Evolutionary conservation across 2,329 filamentous ascomycete genomes (phyloP), one percentile per base, ranked within the genome.

Genomic region (Seiridium cupressi): DNA sequence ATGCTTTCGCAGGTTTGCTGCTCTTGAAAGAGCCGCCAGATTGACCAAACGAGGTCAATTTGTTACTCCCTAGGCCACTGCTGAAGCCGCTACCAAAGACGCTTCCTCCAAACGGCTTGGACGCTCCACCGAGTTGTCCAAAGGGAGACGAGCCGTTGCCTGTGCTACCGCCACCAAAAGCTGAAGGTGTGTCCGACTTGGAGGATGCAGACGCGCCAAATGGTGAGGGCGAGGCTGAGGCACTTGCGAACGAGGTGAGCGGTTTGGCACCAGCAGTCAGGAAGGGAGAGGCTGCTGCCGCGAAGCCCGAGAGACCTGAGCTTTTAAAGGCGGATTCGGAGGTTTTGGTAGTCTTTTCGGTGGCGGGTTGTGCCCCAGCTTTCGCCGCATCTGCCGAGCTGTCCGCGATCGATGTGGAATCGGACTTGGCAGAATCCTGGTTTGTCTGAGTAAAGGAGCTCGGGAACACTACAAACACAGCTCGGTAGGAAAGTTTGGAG

Each of bases 21-120:
- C 79, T 84, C 68, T 79, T 82, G 44, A 83, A 74, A 10, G 75
- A 76, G 42, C 76, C 76, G 55, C 82, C 84, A 31, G 87, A 82
- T 51, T 88, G 87, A 47, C 88, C 91, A 74, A 96, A 97, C 65
- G 84, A 89, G 2, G 83, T 82, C 8, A 93, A 74, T 62, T 81
- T 83, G 4, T 71, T 69, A 38, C 78, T 76, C 0, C 73, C 68
- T 5, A 82, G 72, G 8, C 66, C 65, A 55, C 65, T 55, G 51
- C 79, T 77, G 63, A 79, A 79, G 8, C 73, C 71, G 36, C 76
- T 74, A 40, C 79, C 79, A 69, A 90, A 90, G 5, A 69, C 74
- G 58, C 79, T 78, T 7, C 72, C 63, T 18, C 76, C 73, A 9
- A 78, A 73, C 8, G 72, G 60, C 35, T 68, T 68, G n/a, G 68